Evolutionary conservation across 2,329 filamentous ascomycete species (phyloP), one percentile per base, ranked within the genome.

Genomic region (Cordyceps pruinosa): DNA sequence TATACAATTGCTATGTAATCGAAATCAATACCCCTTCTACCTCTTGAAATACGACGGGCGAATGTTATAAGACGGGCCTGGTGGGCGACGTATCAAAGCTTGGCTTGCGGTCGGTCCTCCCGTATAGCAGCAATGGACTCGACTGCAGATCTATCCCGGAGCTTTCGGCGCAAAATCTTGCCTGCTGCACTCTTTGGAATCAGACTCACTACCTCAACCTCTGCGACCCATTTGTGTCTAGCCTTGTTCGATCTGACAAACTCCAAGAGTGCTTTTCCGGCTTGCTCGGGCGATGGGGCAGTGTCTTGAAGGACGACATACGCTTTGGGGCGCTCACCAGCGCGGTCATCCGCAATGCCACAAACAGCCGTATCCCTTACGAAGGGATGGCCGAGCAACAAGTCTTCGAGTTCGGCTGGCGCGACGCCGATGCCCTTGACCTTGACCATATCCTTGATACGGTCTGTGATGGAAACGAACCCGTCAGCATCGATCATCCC

Each of bases 361-460:
- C 82, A 69, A 0, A 84, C 79, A 0, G 83, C 83, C 1, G 73
- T 76, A 63, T 86, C 83, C 41, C 79, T 78, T 0, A 87, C 77
- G 15, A 73, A 73, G 0, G 70, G 64, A 59, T 86, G 81, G 0
- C 82, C 78, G 1, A 86, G 74, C n/a, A 87, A 68, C 2, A 82
- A 64, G 61, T 85, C 82, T 63, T 87, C 84, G 0, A 87, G 72
- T 64, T 87, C 84, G 0, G 83, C 83, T 0, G 84, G 84, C 7
- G 83, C 80, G 8, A 85, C 80, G 5, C 77, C 78, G 35, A 84
- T 79, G 0, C 84, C 84, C 60, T 86, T 85, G 10, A 86, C 83
- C 65, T 87, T 87, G 68, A 86, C 84, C 75, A 86, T 80, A 67
- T 87, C 84, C 70, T 87, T 88, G 66, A 87, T 81, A 0, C 83